phyloP scores from a whole-genome alignment of 2,329 filamentous ascomycete genomes.

The Didymella pomorum region DNA sequence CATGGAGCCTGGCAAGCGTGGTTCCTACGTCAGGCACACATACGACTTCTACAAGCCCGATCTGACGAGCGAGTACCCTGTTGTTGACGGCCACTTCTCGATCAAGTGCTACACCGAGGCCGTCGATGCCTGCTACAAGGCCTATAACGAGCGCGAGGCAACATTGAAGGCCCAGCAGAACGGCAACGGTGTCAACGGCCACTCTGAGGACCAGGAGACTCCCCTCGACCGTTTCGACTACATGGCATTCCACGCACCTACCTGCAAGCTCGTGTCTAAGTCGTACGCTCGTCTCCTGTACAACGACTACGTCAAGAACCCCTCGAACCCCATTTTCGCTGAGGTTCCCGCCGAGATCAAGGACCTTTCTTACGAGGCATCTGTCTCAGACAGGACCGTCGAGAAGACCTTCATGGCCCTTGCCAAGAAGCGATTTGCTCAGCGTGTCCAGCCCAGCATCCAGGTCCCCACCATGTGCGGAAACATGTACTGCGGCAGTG shows the following conservation, averaged over 20 bases:
- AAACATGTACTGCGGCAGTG: constrained; percentile 64
- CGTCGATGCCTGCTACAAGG: constrained; percentile 62
- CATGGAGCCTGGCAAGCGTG: constrained; percentile 60
- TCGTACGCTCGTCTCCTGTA: constrained; percentile 62
- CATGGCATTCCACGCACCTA: constrained; percentile 64
- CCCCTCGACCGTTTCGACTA: constrained; percentile 63
- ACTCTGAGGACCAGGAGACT: constrained; percentile 52
- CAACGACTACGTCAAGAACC: constrained; percentile 60
- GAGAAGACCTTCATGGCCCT: constrained; percentile 63
- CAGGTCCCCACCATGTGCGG: constrained; percentile 62
- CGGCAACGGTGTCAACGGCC: constrained; percentile 49
- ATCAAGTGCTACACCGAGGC: constrained; percentile 63
- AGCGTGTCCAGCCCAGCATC: constrained; percentile 60
- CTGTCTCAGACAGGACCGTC: constrained; percentile 60
- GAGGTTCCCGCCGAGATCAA: constrained; percentile 60
- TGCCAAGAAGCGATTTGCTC: constrained; percentile 60
- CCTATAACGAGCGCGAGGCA: constrained; percentile 60
- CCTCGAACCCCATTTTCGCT: constrained; percentile 58
- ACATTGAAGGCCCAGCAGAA: constrained; percentile 56
- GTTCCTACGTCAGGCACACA: constrained; percentile 60
- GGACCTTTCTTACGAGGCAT: constrained; percentile 56
- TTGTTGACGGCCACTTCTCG: constrained; percentile 63
- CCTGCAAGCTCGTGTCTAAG: constrained; percentile 64
- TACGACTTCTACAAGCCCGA: constrained; percentile 66
- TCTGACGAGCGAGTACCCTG: constrained; percentile 61